Percentiles rank a stretch among this genome's conserved stretches.
These are phyloP conservation scores for Starmerella apis DNA, from an alignment of 805 yeast genomes.

Conservation along the genomic window DNA sequence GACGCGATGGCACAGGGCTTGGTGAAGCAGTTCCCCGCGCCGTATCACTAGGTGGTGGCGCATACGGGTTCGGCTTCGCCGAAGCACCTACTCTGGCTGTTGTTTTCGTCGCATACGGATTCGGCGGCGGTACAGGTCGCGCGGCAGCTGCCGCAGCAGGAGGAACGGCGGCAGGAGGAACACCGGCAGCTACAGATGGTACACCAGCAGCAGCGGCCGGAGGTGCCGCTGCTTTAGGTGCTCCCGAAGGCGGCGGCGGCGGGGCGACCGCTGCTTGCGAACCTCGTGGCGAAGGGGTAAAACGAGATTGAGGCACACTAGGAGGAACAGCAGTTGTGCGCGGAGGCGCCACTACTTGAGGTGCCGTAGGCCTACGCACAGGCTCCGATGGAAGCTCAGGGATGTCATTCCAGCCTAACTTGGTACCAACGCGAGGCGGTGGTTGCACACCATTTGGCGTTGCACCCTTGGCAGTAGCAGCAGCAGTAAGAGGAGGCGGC, in stretches of 20 bases:
- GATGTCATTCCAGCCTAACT: slow-evolving; percentile 27
- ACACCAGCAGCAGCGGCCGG: slow-evolving; percentile 48
- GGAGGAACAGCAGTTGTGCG: slow-evolving; percentile 6
- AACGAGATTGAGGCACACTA: not conserved
- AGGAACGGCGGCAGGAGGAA: slow-evolving; percentile 30
- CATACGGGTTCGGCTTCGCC: slow-evolving; percentile 22
- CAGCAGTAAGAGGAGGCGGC: slow-evolving; percentile 21
- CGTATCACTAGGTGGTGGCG: slow-evolving; percentile 23
- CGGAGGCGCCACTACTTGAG: slow-evolving; percentile 16
- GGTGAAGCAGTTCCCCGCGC: slow-evolving; percentile 2
- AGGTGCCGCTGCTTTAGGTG: slow-evolving; percentile 19
- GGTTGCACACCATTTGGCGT: slow-evolving; percentile 19
- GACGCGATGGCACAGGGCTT: slow-evolving; percentile 1
- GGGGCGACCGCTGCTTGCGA: slow-evolving; percentile 29
- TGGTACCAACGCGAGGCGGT: slow-evolving; percentile 14
- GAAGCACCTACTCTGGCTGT: slow-evolving; percentile 16
- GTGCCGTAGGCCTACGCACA: slow-evolving; percentile 24
- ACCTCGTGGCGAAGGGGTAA: slow-evolving; percentile 17
- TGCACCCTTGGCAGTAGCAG: slow-evolving; percentile 20
- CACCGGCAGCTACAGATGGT: slow-evolving; percentile 46
- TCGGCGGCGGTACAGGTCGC: slow-evolving; percentile 26
- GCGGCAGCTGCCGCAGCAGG: slow-evolving; percentile 2
- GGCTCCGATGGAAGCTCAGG: slow-evolving; percentile 21
- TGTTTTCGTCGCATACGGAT: slow-evolving; percentile 34
- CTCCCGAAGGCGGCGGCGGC: not conserved